Base-by-base conservation (phyloP, 2,329 filamentous ascomycete genomes). In the Trichoderma polysporum region DNA sequence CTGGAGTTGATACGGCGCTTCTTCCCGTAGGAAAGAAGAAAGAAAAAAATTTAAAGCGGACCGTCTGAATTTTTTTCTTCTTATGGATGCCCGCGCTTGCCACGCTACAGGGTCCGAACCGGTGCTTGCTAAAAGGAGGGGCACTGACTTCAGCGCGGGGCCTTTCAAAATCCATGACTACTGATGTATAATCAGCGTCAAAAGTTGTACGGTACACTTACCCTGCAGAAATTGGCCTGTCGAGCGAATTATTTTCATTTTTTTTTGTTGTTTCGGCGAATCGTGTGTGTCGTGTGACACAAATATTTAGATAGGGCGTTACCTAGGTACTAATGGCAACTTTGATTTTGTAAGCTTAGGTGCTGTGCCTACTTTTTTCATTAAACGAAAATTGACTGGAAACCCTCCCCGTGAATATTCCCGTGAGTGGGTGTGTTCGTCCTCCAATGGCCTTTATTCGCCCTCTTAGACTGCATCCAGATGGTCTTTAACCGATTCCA, bases 1-100 rank as follows among this genome's bases (percentile, higher is more conserved):
- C 71, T 73, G 72, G 74, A 72, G 75, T 78, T 78, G 79, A 78
- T 79, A 75, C 70, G 74, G 78, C 77, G 82, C 81, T 83, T 84
- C 83, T 84, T 84, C 83, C 83, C 83, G 79, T 80, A 81, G 79
- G 78, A 83, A 81, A 78, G 81, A 80, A 76, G 76, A 78, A 80
- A n/a, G 13, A 39, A 73, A 76, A 77, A 79, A 76, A 69, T 70
- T 72, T 72, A 72, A 71, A 73, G 68, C 73, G 71, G 70, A 72
- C 71, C 72, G 72, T 62, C 71, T 68, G 74, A 79, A 77, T 76
- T 82, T 81, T 82, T 82, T 81, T 79, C 74, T 74, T 56, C 41
- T 65, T 60, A 60, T 59, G 25, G 47, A 53, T 27, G 49, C 47
- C 39, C 25, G 22, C 33, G 33, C n/a, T 29, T 22, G 25, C 25